These are phyloP conservation scores for Nyctanthes arbortristis DNA, from an alignment of 257 asterid species.

Conservation along the genomic window DNA sequence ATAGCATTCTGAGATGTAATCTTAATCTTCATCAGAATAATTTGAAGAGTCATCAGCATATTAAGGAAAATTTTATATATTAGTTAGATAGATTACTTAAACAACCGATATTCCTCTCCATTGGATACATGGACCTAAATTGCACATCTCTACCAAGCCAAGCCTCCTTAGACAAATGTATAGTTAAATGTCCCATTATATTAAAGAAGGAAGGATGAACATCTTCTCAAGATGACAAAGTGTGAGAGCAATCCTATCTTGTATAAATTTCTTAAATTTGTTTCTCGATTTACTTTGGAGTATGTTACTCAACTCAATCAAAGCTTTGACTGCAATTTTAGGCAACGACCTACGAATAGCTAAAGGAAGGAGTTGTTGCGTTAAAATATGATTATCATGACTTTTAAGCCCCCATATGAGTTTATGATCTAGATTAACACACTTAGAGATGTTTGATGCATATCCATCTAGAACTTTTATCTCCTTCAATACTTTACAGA, in stretches of 20 bases:
- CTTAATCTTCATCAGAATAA: too few species aligned
- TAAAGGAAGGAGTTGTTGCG: not conserved
- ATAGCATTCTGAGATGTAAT: too few species aligned
- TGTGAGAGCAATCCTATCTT: not conserved
- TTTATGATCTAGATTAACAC: not conserved
- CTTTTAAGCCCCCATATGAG: not conserved
- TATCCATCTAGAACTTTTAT: too few species aligned
- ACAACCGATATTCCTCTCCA: too few species aligned
- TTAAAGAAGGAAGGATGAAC: not conserved
- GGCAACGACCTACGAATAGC: not conserved
- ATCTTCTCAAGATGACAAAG: slow-evolving; percentile 11
- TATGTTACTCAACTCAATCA: not conserved
- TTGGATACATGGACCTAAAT: too few species aligned
- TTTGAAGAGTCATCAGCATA: too few species aligned
- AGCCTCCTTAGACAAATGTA: slow-evolving; percentile 8
- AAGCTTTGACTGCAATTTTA: not conserved
- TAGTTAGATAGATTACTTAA: too few species aligned
- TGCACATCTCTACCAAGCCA: too few species aligned
- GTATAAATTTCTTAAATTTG: not conserved
- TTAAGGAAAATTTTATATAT: too few species aligned
- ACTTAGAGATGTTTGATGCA: not conserved
- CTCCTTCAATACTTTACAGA: too few species aligned
- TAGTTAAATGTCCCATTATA: slow-evolving; percentile 2
- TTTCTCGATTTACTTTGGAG: too few species aligned
- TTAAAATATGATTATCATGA: not conserved